Percentiles rank a stretch among this genome's conserved stretches.
phyloP scores from a whole-genome alignment of 805 yeast species.

The Wickerhamiella alocasiicola region DNA sequence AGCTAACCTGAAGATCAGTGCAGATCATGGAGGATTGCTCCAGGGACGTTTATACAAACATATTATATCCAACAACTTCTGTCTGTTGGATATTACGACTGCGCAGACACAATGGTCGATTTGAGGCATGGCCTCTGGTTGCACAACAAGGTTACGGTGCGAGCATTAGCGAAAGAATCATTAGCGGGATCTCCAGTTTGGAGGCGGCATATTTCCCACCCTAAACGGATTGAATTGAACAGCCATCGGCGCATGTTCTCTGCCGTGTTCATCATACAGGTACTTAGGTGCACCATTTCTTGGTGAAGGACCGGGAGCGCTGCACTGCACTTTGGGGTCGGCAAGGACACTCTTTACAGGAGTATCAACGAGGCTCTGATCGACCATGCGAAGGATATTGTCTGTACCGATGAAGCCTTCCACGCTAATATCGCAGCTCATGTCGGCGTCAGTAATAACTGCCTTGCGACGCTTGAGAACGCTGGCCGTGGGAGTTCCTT shows the following conservation, averaged over 20 bases:
- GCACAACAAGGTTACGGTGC: background rate
- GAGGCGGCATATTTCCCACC: conserved; percentile 9
- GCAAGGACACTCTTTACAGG: conserved; percentile 20
- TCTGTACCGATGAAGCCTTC: conserved; percentile 22
- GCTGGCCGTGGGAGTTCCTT: conserved; percentile 9
- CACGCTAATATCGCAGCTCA: conserved; percentile 1
- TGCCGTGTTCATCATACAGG: conserved; percentile 16
- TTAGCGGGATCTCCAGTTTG: conserved; percentile 11
- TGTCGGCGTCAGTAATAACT: conserved; percentile 2
- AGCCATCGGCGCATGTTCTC: background rate
- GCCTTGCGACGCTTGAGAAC: conserved; percentile 9
- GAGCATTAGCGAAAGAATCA: background rate
- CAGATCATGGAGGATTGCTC: too few relatives aligned
- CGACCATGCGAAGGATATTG: conserved; percentile 28
- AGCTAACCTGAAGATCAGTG: too few relatives aligned
- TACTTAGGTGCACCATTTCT: conserved; percentile 17
- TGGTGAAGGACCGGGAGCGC: conserved; percentile 23
- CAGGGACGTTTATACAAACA: too few relatives aligned
- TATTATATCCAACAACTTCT: too few relatives aligned
- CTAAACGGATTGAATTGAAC: conserved; percentile 6
- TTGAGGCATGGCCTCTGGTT: too few relatives aligned
- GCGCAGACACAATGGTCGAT: too few relatives aligned
- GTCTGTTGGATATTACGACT: too few relatives aligned
- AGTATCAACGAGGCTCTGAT: conserved; percentile 27
- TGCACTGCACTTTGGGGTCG: conserved; percentile 18